Conservation (phyloP, 345 rosid species). For the Lepidium didymum region DNA sequence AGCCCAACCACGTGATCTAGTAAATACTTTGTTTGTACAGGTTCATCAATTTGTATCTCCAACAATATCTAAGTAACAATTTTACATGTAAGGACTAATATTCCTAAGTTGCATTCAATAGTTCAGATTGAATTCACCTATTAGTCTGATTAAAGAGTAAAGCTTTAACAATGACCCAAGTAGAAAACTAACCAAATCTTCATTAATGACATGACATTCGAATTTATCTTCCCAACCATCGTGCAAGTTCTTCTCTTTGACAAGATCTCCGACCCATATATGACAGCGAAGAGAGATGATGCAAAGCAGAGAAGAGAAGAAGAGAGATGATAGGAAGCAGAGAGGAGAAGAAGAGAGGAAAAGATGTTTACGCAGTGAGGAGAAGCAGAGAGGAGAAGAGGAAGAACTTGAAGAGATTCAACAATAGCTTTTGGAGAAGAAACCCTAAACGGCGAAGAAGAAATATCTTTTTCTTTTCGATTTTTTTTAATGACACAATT, state of each 20-base stretch:
- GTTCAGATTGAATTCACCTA: background rate
- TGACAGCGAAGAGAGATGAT: too few species aligned
- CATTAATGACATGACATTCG: conserved; percentile 64
- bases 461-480: too few species aligned
- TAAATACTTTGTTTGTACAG: background rate
- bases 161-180: background rate
- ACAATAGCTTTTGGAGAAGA: too few species aligned
- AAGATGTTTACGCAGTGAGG: too few species aligned
- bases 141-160: background rate
- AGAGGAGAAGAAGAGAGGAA: too few species aligned
- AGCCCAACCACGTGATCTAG: background rate
- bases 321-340: too few species aligned
- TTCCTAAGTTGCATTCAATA: background rate
- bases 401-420: too few species aligned
- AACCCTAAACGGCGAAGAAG: too few species aligned
- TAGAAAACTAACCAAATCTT: conserved; percentile 48
- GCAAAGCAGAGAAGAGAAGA: too few species aligned
- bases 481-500: too few species aligned
- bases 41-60: background rate
- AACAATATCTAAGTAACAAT: background rate
- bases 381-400: too few species aligned
- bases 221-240: conserved; percentile 87
- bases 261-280: conserved; percentile 75
- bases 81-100: too few species aligned
- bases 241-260: conserved; percentile 71